A percentile compares a stretch with the other conserved stretches of the same genome.
Conservation (phyloP, 2,329 filamentous ascomycete genomes). For the Remersonia thermophila region DNA sequence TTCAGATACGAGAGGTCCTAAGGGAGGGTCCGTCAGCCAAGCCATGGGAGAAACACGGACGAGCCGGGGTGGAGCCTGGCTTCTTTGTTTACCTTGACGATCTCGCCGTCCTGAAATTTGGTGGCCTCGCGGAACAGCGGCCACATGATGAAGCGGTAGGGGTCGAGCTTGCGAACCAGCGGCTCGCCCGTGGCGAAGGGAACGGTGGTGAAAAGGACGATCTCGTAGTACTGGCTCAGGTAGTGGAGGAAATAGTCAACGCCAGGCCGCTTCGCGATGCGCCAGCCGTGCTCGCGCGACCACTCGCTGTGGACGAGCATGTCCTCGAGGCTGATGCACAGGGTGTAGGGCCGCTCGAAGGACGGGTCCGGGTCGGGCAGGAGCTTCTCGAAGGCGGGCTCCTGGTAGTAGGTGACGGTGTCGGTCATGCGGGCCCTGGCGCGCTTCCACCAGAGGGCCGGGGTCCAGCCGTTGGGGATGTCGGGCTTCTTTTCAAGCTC, state of each 20-base stretch:
- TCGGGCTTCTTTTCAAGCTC: slow-evolving; percentile 59
- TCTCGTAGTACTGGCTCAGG: slow-evolving; percentile 92
- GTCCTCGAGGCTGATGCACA: slow-evolving; percentile 87
- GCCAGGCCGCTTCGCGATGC: slow-evolving; percentile 85
- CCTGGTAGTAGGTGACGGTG: slow-evolving; percentile 83
- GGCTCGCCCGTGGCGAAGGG: slow-evolving; percentile 77
- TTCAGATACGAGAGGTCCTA: slow-evolving; percentile 97
- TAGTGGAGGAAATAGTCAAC: slow-evolving; percentile 97
- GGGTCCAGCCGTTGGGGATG: slow-evolving; percentile 67
- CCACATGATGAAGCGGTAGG: slow-evolving; percentile 90
- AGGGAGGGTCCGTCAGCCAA: not conserved
- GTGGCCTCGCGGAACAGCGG: slow-evolving; percentile 94
- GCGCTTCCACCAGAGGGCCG: slow-evolving; percentile 67
- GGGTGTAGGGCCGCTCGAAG: slow-evolving; percentile 76
- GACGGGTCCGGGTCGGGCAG: slow-evolving; percentile 70
- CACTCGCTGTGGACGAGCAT: slow-evolving; percentile 91
- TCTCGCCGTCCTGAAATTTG: slow-evolving; percentile 88
- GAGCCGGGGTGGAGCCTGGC: too few relatives aligned
- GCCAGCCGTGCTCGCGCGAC: slow-evolving; percentile 88
- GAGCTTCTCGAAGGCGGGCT: slow-evolving; percentile 88
- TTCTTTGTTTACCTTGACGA: slow-evolving; percentile 91
- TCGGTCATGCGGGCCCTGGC: slow-evolving; percentile 62
- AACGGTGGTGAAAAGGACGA: slow-evolving; percentile 88
- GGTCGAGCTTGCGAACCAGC: slow-evolving; percentile 84
- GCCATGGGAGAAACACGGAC: too few relatives aligned